Evolutionary conservation across 192 early-diverging fungal species (phyloP).

Genomic region (Dissophora ornata): DNA sequence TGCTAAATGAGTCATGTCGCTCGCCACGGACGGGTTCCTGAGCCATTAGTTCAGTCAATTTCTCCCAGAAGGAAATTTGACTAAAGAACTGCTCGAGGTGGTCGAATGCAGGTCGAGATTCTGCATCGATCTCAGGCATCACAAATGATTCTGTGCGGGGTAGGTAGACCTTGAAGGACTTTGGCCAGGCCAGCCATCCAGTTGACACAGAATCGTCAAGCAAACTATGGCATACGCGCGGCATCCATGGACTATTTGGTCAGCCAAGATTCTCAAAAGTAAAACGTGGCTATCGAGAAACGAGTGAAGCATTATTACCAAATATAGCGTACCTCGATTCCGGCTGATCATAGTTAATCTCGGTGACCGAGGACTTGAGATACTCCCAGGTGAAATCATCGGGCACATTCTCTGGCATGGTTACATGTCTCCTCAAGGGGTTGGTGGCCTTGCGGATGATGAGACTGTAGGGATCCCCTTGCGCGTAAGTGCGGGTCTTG

Average conservation of each 20-base stretch:
- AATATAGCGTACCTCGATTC: conserved; percentile 37
- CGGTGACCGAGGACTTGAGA: conserved; percentile 36
- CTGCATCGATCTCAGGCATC: conserved; percentile 67
- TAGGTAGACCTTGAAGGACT: conserved; percentile 66
- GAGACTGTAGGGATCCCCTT: conserved; percentile 60
- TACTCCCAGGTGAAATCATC: conserved; percentile 51
- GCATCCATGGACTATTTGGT: no score
- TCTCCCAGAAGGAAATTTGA: conserved; percentile 74
- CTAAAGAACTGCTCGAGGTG: conserved; percentile 65
- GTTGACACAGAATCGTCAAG: conserved; percentile 70
- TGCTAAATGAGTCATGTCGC: conserved; percentile 74
- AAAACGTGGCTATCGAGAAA: no score
- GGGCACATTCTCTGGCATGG: conserved; percentile 49
- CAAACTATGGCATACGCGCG: conserved; percentile 45
- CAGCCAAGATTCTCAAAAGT: no score
- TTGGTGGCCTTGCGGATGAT: conserved; percentile 53
- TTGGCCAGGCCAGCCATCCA: conserved; percentile 90
- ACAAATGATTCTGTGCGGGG: conserved; percentile 42
- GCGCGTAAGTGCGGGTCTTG: conserved; percentile 72
- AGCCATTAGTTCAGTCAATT: conserved; percentile 69
- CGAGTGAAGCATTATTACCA: no score
- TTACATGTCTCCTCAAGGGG: conserved; percentile 56
- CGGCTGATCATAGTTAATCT: conserved; percentile 40
- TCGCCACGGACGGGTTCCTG: conserved; percentile 73
- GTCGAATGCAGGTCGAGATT: conserved; percentile 66